Evolutionary conservation across 106 monocot genomes (phyloP).

Genomic region (Dioscorea dumetorum): DNA sequence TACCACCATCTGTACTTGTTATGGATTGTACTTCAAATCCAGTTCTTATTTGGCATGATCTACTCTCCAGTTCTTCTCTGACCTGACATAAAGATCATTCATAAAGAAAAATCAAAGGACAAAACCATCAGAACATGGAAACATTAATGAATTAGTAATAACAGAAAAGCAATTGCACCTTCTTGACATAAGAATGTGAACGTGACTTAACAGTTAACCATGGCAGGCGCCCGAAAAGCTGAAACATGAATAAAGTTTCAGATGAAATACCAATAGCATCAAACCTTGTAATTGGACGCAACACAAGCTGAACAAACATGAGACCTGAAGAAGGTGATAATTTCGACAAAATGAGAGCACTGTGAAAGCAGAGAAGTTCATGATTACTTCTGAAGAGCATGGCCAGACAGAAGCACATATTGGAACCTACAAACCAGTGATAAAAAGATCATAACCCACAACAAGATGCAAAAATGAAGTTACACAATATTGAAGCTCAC

Average conservation of each 20-base stretch:
- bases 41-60: conserved; percentile 66
- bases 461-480: no score
- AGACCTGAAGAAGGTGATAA: conserved; percentile 90
- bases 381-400: conserved; percentile 65
- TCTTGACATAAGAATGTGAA: conserved; percentile 66
- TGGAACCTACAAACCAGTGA: conserved; percentile 42
- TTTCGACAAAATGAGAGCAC: conserved; percentile 90
- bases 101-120: not conserved
- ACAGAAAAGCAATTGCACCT: conserved; percentile 27
- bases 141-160: not conserved
- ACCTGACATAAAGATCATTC: conserved; percentile 29
- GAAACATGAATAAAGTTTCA: conserved; percentile 3
- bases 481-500: conserved; percentile 24
- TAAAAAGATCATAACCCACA: not conserved
- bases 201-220: conserved; percentile 87
- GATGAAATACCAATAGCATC: not conserved
- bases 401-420: conserved; percentile 91
- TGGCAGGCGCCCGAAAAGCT: conserved; percentile 88
- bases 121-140: not conserved
- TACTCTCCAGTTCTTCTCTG: conserved; percentile 61
- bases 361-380: conserved; percentile 83
- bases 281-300: not conserved
- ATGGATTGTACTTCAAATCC: conserved; percentile 62
- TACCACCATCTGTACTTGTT: conserved; percentile 51
- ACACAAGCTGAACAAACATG: not conserved